These are phyloP conservation scores for Euphorbia peplus DNA, from an alignment of 345 rosid genomes.

Conservation along the genomic window DNA sequence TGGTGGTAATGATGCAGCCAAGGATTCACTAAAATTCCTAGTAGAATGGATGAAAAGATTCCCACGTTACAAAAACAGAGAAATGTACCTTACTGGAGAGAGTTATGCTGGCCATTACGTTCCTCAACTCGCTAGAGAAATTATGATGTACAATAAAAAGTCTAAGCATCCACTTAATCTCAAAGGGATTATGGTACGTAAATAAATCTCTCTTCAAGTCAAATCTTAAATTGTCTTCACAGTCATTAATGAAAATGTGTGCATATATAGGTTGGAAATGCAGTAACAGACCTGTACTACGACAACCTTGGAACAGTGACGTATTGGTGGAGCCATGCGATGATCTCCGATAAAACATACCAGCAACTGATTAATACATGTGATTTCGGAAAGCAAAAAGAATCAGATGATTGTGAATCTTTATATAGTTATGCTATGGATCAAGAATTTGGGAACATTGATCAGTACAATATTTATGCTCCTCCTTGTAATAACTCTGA, in stretches of 20 bases:
- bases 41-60: constrained; percentile 73
- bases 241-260: too few relatives aligned
- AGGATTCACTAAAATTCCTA: constrained; percentile 77
- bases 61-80: constrained; percentile 73
- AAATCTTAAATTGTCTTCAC: neutral
- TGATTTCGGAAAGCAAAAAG: constrained; percentile 71
- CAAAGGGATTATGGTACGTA: constrained; percentile 78
- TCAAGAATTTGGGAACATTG: constrained; percentile 89
- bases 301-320: constrained; percentile 96
- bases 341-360: constrained; percentile 88
- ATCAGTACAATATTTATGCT: constrained; percentile 90
- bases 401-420: constrained; percentile 86
- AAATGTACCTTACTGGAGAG: constrained; percentile 80
- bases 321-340: constrained; percentile 99
- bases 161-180: constrained; percentile 65
- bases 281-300: constrained; percentile 87
- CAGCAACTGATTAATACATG: constrained; percentile 76
- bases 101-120: constrained; percentile 99
- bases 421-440: constrained; percentile 89
- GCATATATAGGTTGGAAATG: constrained; percentile 76
- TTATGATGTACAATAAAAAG: constrained; percentile 53
- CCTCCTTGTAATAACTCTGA: constrained; percentile 88
- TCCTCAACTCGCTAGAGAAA: constrained; percentile 82
- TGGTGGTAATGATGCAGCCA: constrained; percentile 42
- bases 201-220: too few relatives aligned